Evolutionary conservation across 140 eudicot genomes (phyloP), one percentile per base, ranked within the genome.

Genomic region (Erigeron philadelphicus): DNA sequence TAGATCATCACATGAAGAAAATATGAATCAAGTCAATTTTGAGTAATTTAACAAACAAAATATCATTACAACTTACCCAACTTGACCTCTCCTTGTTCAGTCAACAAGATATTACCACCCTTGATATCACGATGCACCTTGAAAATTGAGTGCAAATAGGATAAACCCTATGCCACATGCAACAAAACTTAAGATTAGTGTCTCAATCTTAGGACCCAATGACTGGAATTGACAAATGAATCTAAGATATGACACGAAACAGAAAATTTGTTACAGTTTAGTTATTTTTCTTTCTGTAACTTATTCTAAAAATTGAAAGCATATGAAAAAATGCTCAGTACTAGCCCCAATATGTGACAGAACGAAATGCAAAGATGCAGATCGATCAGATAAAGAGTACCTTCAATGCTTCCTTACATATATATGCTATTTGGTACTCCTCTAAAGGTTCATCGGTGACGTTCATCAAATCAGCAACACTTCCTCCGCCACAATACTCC

Each of bases 401-500:
- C 97, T 89, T 93, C 61, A 93, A 76, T 47, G 98, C 93, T 78
- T 93, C 98, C 77, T 86, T 83, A 76, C 98, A 93, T 48, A 89
- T 89, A 74, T 79, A 93, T 19, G 98, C 98, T 67, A 93, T 93
- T 78, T 93, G 98, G 76, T 13, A 65, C 76, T 93, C 98, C 79
- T 93, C 96, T 70, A 93, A 78, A 72, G 98, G 74, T 77, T 93
- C 96, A 18, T 93, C 98, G 0, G 96, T 89, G 67, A 86, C 85
- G 64, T 83, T 93, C 98, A 93, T 93, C 80, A 93, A 80, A 84
- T 89, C 98, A 73, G 98, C 98, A 84, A 93, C 96, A 86, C 98
- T 93, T 72, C 98, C 98, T 75, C 98, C 98, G 19, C 98, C 98
- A 72, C 98, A 93, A 63, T 93, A 93, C 86, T 93, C 98, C 98